phyloP scores from a whole-genome alignment of 192 early-diverging fungal genomes.

The Rhizophagus prolifer region DNA sequence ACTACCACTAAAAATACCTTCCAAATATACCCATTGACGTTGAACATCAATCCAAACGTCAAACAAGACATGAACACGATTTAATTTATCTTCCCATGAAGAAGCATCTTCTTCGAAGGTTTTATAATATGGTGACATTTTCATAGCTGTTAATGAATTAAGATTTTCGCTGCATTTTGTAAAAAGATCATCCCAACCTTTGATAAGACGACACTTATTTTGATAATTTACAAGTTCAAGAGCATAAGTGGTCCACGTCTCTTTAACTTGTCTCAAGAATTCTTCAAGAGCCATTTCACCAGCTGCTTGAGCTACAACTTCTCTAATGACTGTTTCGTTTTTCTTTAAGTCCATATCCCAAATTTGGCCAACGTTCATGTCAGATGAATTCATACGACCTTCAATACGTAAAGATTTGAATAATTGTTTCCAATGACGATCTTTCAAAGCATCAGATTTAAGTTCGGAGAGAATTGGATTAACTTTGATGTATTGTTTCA shows the following conservation, averaged over 20 bases:
- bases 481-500: constrained; percentile 77
- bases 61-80: constrained; percentile 92
- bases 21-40: constrained; percentile 99
- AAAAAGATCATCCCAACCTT: constrained; percentile 98
- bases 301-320: constrained; percentile 89
- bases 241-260: constrained; percentile 90
- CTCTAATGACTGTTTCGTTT: constrained; percentile 82
- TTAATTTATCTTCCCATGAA: constrained; percentile 95
- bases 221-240: constrained; percentile 97
- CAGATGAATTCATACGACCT: constrained; percentile 63
- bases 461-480: constrained; percentile 83
- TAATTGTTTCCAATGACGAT: constrained; percentile 96
- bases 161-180: constrained; percentile 94
- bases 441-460: constrained; percentile 94
- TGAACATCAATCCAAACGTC: constrained; percentile 99
- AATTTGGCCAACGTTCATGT: constrained; percentile 91
- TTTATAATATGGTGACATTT: constrained; percentile 95
- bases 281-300: constrained; percentile 99
- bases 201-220: constrained; percentile 94
- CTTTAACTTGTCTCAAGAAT: constrained; percentile 88
- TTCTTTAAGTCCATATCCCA: constrained; percentile 93
- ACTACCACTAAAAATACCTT: constrained; percentile 96
- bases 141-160: constrained; percentile 95
- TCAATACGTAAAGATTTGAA: constrained; percentile 82
- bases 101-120: constrained; percentile 97